These are phyloP conservation scores for Micromonas commoda DNA, from an alignment of 139 green algal genomes.

Conservation along the genomic window DNA sequence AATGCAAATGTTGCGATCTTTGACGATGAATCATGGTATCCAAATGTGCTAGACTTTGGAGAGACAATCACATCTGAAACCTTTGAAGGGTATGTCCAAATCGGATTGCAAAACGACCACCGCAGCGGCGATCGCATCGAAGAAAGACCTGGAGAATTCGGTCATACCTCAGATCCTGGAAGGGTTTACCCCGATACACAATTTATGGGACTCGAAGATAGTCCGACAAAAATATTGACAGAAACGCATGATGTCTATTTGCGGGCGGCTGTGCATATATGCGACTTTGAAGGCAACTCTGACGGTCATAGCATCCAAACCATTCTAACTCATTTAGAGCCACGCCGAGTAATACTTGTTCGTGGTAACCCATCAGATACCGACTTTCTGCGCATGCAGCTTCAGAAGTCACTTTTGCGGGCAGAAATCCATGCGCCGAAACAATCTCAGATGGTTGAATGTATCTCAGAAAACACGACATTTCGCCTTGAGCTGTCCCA, in stretches of 20 bases:
- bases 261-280: not conserved
- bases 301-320: not conserved
- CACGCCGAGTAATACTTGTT: slow-evolving; percentile 10
- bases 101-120: not conserved
- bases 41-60: not conserved
- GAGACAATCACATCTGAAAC: too few relatives aligned
- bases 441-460: not conserved
- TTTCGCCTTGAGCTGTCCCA: slow-evolving; percentile 10
- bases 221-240: slow-evolving; percentile 10
- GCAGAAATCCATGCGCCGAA: not conserved
- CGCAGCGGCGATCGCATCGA: not conserved
- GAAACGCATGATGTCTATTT: slow-evolving; percentile 5
- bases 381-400: not conserved
- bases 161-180: not conserved
- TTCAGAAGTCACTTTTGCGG: not conserved
- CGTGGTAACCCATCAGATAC: not conserved
- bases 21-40: not conserved
- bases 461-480: not conserved
- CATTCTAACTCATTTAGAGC: not conserved
- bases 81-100: not conserved
- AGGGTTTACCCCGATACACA: not conserved
- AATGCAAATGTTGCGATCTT: not conserved
- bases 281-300: slow-evolving; percentile 10
- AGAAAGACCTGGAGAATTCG: not conserved
- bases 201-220: not conserved